phyloP scores from a whole-genome alignment of 192 early-diverging fungal species.

The Coemansia sp. region DNA sequence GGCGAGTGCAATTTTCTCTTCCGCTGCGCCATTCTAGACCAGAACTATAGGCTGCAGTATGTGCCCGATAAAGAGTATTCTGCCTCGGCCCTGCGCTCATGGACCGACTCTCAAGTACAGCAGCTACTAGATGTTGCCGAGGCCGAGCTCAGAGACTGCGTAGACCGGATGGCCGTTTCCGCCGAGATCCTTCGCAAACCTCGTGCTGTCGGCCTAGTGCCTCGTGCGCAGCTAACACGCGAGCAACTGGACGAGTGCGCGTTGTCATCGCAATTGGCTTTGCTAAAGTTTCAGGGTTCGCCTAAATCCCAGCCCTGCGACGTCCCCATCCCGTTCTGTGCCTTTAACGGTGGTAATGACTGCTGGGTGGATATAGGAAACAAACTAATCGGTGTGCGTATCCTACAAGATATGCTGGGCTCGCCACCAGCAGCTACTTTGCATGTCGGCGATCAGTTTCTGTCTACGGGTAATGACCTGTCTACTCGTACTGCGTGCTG shows the following conservation, averaged over 20 bases:
- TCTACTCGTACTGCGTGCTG: conserved; percentile 83
- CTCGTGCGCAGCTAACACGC: conserved; percentile 63
- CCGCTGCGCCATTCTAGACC: conserved; percentile 59
- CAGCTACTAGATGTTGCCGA: conserved; percentile 79
- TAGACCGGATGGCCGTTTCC: conserved; percentile 68
- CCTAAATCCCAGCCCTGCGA: conserved; percentile 60
- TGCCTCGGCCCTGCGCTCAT: conserved; percentile 42
- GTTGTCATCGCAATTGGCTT: conserved; percentile 70
- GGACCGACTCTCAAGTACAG: conserved; percentile 63
- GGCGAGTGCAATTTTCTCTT: conserved; percentile 95
- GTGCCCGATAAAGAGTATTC: conserved; percentile 56
- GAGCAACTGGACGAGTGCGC: conserved; percentile 91
- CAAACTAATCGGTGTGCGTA: conserved; percentile 89
- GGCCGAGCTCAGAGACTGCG: conserved; percentile 63
- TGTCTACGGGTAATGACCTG: conserved; percentile 91
- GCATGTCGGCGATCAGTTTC: conserved; percentile 92
- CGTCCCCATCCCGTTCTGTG: conserved; percentile 83
- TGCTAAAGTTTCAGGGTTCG: conserved; percentile 61
- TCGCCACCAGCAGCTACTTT: conserved; percentile 66
- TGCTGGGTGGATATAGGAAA: conserved; percentile 95
- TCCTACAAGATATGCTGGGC: conserved; percentile 72
- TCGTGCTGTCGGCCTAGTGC: conserved; percentile 77
- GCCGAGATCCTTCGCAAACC: conserved; percentile 76
- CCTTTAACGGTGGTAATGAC: conserved; percentile 91
- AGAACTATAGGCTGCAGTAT: conserved; percentile 63